Evolutionary conservation across 176 grass and related monocot genomes (phyloP).

Genomic region (Rhynchospora tenuis): DNA sequence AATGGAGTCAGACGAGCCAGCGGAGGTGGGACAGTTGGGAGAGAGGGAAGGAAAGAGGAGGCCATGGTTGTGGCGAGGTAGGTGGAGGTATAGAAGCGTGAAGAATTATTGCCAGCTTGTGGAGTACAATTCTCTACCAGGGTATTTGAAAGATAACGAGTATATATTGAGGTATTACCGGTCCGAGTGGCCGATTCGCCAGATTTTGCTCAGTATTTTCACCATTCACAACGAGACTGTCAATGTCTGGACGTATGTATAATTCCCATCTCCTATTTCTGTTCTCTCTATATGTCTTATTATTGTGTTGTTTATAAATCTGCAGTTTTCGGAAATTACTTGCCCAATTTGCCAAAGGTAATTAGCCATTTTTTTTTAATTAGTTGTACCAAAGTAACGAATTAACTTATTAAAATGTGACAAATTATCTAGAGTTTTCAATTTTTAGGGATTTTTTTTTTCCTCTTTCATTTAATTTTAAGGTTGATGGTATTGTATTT

Average conservation of each 20-base stretch:
- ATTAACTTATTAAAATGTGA: not conserved
- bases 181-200: conserved; percentile 76
- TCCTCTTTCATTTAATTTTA: not conserved
- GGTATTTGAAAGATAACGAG: conserved; percentile 85
- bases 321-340: no score
- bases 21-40: conserved; percentile 4
- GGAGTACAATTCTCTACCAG: conserved; percentile 68
- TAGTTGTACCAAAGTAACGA: not conserved
- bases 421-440: not conserved
- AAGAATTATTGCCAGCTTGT: conserved; percentile 51
- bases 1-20: not conserved
- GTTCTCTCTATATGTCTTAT: not conserved
- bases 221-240: conserved; percentile 95
- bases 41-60: conserved; percentile 5
- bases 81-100: conserved; percentile 13
- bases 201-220: conserved; percentile 79
- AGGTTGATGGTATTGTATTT: not conserved
- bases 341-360: not conserved
- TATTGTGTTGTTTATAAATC: not conserved
- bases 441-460: not conserved
- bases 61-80: not conserved
- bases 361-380: not conserved
- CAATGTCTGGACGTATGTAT: conserved; percentile 83
- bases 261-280: not conserved
- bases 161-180: conserved; percentile 79